Conservation (phyloP, 2,329 filamentous ascomycete genomes). For the Exophiala xenobiotica region DNA sequence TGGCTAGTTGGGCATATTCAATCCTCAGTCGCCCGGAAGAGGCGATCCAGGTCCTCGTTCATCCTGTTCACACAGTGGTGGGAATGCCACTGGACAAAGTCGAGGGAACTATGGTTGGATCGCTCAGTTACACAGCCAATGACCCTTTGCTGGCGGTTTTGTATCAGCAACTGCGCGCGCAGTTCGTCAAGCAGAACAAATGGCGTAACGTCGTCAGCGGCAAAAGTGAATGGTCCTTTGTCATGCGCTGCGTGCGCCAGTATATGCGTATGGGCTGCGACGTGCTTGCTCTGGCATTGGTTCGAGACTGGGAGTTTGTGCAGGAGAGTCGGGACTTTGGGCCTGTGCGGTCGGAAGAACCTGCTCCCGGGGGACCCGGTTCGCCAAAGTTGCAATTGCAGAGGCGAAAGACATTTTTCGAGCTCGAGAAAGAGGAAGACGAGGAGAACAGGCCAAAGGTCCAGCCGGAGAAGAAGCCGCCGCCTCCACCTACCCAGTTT, state of each 20-base stretch:
- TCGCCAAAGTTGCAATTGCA: constrained; percentile 25
- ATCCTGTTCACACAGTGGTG: constrained; percentile 72
- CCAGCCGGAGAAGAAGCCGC: constrained; percentile 45
- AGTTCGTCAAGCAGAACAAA: constrained; percentile 76
- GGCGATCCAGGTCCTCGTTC: constrained; percentile 79
- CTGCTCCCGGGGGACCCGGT: constrained; percentile 25
- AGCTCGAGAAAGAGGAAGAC: constrained; percentile 69
- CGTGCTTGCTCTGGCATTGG: constrained; percentile 78
- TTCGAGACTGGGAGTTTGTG: constrained; percentile 53
- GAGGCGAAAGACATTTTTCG: constrained; percentile 60
- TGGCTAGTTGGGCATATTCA: constrained; percentile 94
- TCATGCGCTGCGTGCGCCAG: constrained; percentile 77
- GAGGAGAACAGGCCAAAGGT: constrained; percentile 43
- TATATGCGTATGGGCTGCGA: constrained; percentile 95
- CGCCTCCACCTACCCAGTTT: constrained; percentile 71
- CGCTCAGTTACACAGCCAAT: constrained; percentile 80
- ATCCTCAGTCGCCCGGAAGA: constrained; percentile 79
- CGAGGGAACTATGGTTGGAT: constrained; percentile 51
- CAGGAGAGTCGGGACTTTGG: constrained; percentile 14
- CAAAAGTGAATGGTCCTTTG: constrained; percentile 81
- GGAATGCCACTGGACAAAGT: constrained; percentile 48
- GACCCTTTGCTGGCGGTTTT: constrained; percentile 79
- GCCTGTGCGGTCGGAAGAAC: background rate
- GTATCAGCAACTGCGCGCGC: constrained; percentile 80
- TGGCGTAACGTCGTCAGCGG: constrained; percentile 76